Base-by-base conservation (phyloP, 2,329 filamentous ascomycete genomes). In the Ophiocordyceps camponoti-rufipedis region DNA sequence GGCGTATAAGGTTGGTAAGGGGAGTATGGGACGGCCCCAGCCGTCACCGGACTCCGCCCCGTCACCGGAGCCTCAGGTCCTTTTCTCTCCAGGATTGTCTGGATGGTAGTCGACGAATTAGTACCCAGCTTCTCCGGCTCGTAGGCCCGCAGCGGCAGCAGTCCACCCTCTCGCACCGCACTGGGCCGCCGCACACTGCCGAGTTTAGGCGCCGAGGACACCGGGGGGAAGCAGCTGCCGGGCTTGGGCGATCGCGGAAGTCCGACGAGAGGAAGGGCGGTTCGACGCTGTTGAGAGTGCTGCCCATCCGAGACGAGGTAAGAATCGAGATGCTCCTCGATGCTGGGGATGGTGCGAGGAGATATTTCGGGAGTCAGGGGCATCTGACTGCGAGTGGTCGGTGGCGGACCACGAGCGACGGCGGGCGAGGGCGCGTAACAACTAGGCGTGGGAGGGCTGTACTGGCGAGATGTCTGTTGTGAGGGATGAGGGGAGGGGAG, bases 1-100 rank as follows among this genome's bases (percentile, higher is more conserved):
- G 83, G 82, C 7, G 80, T 82, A 57, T 80, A 84, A 0, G 84
- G 84, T 66, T 88, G 84, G 53, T 88, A 89, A 0, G 84, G 82
- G 46, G 75, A 78, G 60, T 88, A 88, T 2, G 83, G 83, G 19
- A 79, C 72, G 1, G 75, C 70, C 19, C 67, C 69, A 5, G 73
- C 75, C 1, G 72, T 77, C 58, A 67, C 74, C 0, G 82, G 83
- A 3, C 77, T 81, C 42, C 72, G 73, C 23, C 75, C 66, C 1
- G 72, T 74, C 0, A 62, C 62, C 3, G 78, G 77, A 3, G 74
- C 75, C 46, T 74, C 54, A 1, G 73, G 71, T 0, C 61, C 64
- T 19, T 62, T 65, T 31, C 77, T 66, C 54, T 80, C 76, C 49
- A 82, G 74, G 1, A 78, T 72, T 0, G 78, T 82, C 57, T 80